Base-by-base conservation (phyloP, 106 monocot genomes). In the Dactylorhiza incarnata region DNA sequence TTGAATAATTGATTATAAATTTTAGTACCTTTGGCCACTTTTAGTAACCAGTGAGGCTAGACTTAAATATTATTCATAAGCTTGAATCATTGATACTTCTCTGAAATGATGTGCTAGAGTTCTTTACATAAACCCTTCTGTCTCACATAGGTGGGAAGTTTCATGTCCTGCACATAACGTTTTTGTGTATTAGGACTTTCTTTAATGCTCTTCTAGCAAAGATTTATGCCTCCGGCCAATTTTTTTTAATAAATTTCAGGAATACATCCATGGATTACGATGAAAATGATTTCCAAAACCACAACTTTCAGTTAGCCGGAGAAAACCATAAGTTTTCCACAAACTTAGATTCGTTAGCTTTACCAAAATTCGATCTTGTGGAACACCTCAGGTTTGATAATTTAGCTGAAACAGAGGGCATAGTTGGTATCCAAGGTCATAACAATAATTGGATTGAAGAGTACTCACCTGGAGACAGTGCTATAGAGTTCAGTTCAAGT, bases 201-300 rank as follows among this genome's bases (percentile, higher is more conserved):
- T n/a, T n/a, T n/a, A n/a, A n/a, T n/a, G n/a, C n/a, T n/a, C n/a
- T n/a, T n/a, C n/a, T n/a, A n/a, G n/a, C n/a, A n/a, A n/a, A n/a
- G n/a, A n/a, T n/a, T n/a, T n/a, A n/a, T n/a, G n/a, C n/a, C n/a
- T n/a, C n/a, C n/a, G n/a, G n/a, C n/a, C n/a, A n/a, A 19, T 56
- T 75, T 6, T 43, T 54, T 48, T 43, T 5, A 2, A 5, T 56
- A 43, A 48, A 70, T 80, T 87, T 17, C 78, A 93, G 95, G 93
- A 48, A 75, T 81, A 77, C 76, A 93, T 81, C 82, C 82, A 96
- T 93, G 93, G 95, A 93, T 96, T 89, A 92, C 87, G 89, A 93
- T 80, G 93, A 93, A 73, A 86, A 84, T 84, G 91, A 96, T 76
- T 96, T 96, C 83, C 93, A 91, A 74, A 93, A 77, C 76, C 93